Base-by-base conservation (phyloP, 768 basidiomycete genomes). In the Amanita inopinata region DNA sequence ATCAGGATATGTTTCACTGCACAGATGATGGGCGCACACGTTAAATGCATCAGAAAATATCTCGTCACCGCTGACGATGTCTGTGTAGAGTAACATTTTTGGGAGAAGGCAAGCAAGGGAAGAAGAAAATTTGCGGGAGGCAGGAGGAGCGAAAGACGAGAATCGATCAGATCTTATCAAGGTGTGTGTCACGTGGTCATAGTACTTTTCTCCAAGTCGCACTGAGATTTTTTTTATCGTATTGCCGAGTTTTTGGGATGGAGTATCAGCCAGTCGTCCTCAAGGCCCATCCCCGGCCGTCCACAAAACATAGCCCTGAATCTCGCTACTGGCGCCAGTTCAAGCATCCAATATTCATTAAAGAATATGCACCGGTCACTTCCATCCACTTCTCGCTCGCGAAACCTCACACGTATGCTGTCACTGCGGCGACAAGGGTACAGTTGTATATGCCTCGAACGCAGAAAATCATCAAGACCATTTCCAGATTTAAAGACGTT, bases 381-480 rank as follows among this genome's bases (percentile, higher is more conserved):
- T 88, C 87, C 11, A 72, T 99, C 23, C 89, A 97, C 58, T 98
- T 98, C 62, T 79, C 89, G 1, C 78, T 78, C 1, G 66, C 84
- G 19, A 81, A 78, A 60, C 94, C 94, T 3, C 91, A 99, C 59
- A 71, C 85, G 56, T 97, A 93, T 69, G 94, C 92, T 18, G 92
- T 98, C 43, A 96, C 93, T 19, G 87, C 92, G 1, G 91, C 90
- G 0, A 86, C 92, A 1, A 72, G 93, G 49, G 80, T 99, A 1
- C 88, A 98, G 62, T 84, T 98, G 56, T 97, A 97, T 62, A 88
- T 91, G 2, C 91, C 93, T 10, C 81, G 90, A 40, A 98, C 94
- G 2, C 93, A 97, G 63, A 93, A 92, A 61, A 79, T 97, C 42
- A 87, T 82, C 11, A 98, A 98, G 71, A 94, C 89, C 2, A 90